A percentile compares a stretch with the other conserved stretches of the same genome.
These are phyloP conservation scores for Sphagnum fallax DNA, from an alignment of 228 moss, liverwort and hornwort genomes.

Conservation along the genomic window DNA sequence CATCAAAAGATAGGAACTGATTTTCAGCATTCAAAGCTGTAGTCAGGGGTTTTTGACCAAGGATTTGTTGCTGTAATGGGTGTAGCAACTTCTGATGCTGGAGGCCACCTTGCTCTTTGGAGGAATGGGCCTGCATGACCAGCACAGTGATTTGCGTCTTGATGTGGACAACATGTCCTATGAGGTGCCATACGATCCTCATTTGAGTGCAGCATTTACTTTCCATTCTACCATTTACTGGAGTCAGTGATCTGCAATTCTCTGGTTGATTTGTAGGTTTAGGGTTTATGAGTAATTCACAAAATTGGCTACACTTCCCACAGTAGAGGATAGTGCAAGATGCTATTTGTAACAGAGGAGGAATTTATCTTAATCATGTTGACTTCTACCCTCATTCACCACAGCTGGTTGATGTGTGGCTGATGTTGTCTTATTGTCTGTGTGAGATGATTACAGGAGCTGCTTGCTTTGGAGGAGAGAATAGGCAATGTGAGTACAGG, in stretches of 20 bases:
- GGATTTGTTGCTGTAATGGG: not conserved
- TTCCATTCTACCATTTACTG: no score
- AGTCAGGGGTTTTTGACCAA: not conserved
- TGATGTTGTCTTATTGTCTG: no score
- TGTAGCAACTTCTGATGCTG: conserved; percentile 34
- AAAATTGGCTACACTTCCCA: no score
- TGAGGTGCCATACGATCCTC: conserved; percentile 6
- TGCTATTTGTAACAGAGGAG: no score
- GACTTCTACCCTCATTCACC: no score
- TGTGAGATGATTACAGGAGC: conserved; percentile 13
- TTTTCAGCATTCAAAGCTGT: not conserved
- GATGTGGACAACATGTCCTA: conserved; percentile 45
- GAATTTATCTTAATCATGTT: no score
- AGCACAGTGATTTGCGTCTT: conserved; percentile 38
- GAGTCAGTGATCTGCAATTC: no score
- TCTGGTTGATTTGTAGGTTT: no score
- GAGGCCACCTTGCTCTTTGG: conserved; percentile 36
- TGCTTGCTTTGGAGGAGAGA: conserved; percentile 38
- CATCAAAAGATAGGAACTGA: not conserved
- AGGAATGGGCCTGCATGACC: conserved; percentile 39
- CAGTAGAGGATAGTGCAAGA: no score
- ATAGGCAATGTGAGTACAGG: conserved; percentile 39
- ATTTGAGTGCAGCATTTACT: not conserved
- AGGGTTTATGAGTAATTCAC: no score
- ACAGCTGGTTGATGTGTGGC: no score